Conservation (phyloP, 176 grass and related monocot species). For the Poa annua region DNA sequence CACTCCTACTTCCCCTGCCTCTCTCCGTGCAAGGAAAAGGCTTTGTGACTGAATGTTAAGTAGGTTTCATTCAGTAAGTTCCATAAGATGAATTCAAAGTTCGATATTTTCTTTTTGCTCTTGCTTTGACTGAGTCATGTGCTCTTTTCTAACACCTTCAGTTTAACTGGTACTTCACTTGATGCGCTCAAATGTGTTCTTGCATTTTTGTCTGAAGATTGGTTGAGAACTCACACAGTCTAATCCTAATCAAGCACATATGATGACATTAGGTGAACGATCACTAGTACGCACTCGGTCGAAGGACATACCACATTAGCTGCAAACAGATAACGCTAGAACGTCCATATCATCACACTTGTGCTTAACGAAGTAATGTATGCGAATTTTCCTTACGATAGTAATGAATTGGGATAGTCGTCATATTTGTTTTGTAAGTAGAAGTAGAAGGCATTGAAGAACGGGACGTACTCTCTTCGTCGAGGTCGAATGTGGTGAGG, state of each 20-base stretch:
- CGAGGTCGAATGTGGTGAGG: conserved; percentile 2
- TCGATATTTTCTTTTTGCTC: neutral
- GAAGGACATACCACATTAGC: neutral
- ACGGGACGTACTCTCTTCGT: conserved; percentile 34
- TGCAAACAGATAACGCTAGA: neutral
- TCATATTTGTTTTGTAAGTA: neutral
- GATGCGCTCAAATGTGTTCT: neutral
- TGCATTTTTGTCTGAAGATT: neutral
- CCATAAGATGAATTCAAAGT: neutral
- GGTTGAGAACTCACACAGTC: neutral
- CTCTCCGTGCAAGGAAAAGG: neutral
- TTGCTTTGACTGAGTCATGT: neutral
- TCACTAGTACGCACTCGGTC: neutral
- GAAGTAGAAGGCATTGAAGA: neutral
- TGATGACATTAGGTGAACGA: neutral
- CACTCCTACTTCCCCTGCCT: neutral
- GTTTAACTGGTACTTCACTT: neutral
- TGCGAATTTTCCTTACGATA: neutral
- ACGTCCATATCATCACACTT: neutral
- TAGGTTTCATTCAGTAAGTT: neutral
- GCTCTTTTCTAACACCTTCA: neutral
- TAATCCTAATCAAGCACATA: neutral
- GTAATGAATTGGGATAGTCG: neutral
- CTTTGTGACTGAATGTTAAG: conserved; percentile 1
- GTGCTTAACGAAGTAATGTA: neutral